These are phyloP conservation scores for Gynostemma pentaphyllum DNA, from an alignment of 306 rosid genomes.

Conservation along the genomic window DNA sequence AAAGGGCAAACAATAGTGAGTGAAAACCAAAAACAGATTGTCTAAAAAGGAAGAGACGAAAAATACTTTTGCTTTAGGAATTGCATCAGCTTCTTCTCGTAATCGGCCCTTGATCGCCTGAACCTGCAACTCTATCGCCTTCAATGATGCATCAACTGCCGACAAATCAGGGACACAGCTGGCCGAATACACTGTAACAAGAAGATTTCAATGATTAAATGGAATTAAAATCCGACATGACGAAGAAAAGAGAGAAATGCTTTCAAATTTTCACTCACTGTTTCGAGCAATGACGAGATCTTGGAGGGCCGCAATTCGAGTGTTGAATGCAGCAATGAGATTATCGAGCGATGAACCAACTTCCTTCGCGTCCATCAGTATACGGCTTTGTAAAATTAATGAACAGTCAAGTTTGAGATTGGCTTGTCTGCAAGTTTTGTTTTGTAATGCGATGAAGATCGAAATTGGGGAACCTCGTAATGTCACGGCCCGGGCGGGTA, in stretches of 20 bases:
- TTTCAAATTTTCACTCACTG: slow-evolving; percentile 25
- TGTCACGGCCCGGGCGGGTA: too few relatives aligned
- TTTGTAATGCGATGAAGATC: too few relatives aligned
- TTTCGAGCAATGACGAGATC: slow-evolving; percentile 81
- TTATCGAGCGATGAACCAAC: slow-evolving; percentile 56
- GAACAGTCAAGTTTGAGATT: too few relatives aligned
- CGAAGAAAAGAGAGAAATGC: background rate
- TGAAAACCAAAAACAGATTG: background rate
- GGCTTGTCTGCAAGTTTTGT: too few relatives aligned
- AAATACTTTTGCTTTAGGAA: slow-evolving; percentile 78
- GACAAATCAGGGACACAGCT: slow-evolving; percentile 63
- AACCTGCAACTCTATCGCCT: slow-evolving; percentile 77
- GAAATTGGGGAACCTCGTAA: too few relatives aligned
- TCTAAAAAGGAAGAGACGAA: background rate
- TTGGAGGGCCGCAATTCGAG: slow-evolving; percentile 70
- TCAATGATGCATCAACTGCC: slow-evolving; percentile 58
- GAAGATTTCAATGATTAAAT: background rate
- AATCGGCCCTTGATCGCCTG: slow-evolving; percentile 69
- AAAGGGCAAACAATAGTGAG: background rate
- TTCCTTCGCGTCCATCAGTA: slow-evolving; percentile 53
- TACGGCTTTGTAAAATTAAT: too few relatives aligned
- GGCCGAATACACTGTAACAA: slow-evolving; percentile 59
- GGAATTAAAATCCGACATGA: background rate
- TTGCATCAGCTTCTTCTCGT: slow-evolving; percentile 69
- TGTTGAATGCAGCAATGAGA: slow-evolving; percentile 48